Percentiles rank a stretch among this genome's conserved stretches.
Conservation (phyloP, 768 basidiomycete species). For the Boletus reticulatus region DNA sequence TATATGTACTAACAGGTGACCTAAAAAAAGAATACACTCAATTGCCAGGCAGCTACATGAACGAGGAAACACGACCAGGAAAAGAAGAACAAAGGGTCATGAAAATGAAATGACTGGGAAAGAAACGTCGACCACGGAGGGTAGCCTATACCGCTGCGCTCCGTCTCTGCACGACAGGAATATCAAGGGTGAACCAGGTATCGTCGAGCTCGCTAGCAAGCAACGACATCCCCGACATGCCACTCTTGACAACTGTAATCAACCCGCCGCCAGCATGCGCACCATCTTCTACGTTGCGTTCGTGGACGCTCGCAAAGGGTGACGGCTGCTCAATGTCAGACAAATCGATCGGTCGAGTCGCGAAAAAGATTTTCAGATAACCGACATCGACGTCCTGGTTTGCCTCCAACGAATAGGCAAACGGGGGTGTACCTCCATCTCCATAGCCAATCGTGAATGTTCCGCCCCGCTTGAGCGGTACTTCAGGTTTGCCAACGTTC, state of each 20-base stretch:
- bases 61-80: not conserved
- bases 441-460: constrained; percentile 42
- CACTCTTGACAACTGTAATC: too few relatives aligned
- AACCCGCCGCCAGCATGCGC: not conserved
- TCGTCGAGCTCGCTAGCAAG: not conserved
- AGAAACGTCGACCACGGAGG: too few relatives aligned
- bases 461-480: constrained; percentile 5
- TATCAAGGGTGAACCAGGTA: constrained; percentile 18
- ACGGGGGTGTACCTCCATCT: constrained; percentile 28
- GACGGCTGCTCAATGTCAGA: constrained; percentile 33
- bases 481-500: not conserved
- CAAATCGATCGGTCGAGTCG: constrained; percentile 36
- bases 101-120: too few relatives aligned
- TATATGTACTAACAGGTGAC: too few relatives aligned
- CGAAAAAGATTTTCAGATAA: constrained; percentile 43
- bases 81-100: not conserved
- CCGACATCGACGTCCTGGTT: constrained; percentile 38
- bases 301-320: constrained; percentile 23
- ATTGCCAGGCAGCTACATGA: not conserved
- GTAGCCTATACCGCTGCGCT: too few relatives aligned
- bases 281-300: not conserved
- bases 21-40: too few relatives aligned
- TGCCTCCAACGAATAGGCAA: constrained; percentile 22
- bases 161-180: constrained; percentile 8
- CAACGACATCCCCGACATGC: too few relatives aligned